phyloP scores from a whole-genome alignment of 345 rosid genomes.

The Physaria fendleri region DNA sequence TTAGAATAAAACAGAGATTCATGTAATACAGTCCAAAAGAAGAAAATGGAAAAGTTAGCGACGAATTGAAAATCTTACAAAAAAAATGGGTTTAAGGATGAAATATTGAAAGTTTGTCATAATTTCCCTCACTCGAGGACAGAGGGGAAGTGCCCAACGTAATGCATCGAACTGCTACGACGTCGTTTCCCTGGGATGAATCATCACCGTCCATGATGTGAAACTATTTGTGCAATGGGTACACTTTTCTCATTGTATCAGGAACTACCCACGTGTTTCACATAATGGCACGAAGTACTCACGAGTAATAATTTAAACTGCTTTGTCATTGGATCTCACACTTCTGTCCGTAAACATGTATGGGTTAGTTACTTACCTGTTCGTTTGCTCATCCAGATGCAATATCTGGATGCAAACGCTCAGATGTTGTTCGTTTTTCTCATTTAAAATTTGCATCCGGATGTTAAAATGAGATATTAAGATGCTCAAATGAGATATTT shows the following conservation, averaged over 20 bases:
- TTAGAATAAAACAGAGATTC: neutral
- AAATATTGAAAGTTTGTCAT: conserved; percentile 12
- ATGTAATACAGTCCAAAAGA: neutral
- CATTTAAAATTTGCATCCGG: too few relatives aligned
- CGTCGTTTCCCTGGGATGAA: conserved; percentile 4
- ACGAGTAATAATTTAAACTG: neutral
- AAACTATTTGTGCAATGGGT: neutral
- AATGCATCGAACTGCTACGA: conserved; percentile 12
- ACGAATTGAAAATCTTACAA: neutral
- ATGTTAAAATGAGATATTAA: too few relatives aligned
- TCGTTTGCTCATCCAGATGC: too few relatives aligned
- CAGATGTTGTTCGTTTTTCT: too few relatives aligned
- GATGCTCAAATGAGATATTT: too few relatives aligned
- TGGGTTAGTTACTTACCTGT: too few relatives aligned
- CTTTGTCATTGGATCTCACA: neutral
- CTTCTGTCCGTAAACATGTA: neutral
- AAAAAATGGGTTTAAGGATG: neutral
- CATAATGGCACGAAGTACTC: neutral
- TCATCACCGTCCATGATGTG: conserved; percentile 13
- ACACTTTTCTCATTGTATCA: neutral
- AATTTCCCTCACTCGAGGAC: neutral
- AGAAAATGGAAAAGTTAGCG: neutral
- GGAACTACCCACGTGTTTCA: conserved; percentile 2
- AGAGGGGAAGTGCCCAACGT: conserved; percentile 15
- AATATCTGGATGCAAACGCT: too few relatives aligned